Evolutionary conservation across 345 rosid genomes (phyloP).

Genomic region (Cardamine occulta): DNA sequence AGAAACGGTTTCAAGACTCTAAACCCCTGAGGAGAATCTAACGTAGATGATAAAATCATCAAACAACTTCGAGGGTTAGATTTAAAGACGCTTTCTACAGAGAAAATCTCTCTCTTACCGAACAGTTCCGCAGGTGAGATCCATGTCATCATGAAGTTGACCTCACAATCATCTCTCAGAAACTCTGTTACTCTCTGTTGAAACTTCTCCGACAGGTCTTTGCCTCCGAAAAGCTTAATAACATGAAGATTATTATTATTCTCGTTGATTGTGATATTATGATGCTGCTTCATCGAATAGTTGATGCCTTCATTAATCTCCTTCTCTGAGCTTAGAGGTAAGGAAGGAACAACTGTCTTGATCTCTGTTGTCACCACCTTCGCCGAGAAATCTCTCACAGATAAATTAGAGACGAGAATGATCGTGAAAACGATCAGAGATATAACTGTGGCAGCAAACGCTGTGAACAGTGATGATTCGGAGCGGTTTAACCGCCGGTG

Average conservation of each 20-base stretch:
- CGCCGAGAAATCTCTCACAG: conserved; percentile 14
- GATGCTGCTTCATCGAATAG: conserved; percentile 8
- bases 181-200: conserved; percentile 48
- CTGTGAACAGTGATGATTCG: conserved; percentile 37
- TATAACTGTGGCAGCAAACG: conserved; percentile 39
- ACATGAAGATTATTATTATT: conserved; percentile 33
- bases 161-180: conserved; percentile 48
- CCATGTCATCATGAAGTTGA: conserved; percentile 73
- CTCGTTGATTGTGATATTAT: conserved; percentile 26
- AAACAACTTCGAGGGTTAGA: conserved; percentile 61
- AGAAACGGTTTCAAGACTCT: conserved; percentile 53
- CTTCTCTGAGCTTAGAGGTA: conserved; percentile 39
- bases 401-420: conserved; percentile 30
- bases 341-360: conserved; percentile 33
- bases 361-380: conserved; percentile 33
- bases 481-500: conserved; percentile 34
- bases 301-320: conserved; percentile 21
- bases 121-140: conserved; percentile 57
- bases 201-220: conserved; percentile 35
- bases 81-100: conserved; percentile 57
- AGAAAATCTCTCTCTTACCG: conserved; percentile 57
- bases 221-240: conserved; percentile 27
- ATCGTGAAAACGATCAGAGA: conserved; percentile 51
- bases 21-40: conserved; percentile 57
- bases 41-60: conserved; percentile 56